Evolutionary conservation across 2,329 filamentous ascomycete species (phyloP).

Genomic region (Aspergillus neotritici): DNA sequence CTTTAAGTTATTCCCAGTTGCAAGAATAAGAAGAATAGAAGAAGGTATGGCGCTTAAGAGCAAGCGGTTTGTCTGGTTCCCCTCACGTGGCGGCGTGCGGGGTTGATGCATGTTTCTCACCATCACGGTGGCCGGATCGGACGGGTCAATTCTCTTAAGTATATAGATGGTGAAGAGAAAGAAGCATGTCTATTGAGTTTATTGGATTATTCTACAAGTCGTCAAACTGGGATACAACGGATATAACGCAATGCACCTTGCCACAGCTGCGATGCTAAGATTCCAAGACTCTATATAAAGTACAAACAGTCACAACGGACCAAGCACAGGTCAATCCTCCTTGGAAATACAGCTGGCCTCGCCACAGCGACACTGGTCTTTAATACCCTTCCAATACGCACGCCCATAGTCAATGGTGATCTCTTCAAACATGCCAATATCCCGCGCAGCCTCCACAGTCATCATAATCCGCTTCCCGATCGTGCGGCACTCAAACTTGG

Average conservation of each 20-base stretch:
- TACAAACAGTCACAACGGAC: neutral
- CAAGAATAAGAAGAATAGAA: neutral
- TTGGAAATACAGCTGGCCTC: constrained; percentile 5
- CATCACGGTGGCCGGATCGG: too few relatives aligned
- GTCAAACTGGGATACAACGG: too few relatives aligned
- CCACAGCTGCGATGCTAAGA: too few relatives aligned
- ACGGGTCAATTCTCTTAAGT: too few relatives aligned
- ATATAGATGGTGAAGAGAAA: too few relatives aligned
- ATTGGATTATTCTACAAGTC: too few relatives aligned
- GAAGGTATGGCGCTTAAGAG: neutral
- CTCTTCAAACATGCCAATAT: constrained; percentile 30
- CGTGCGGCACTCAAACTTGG: constrained; percentile 11
- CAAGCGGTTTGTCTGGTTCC: neutral
- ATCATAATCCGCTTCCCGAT: constrained; percentile 19
- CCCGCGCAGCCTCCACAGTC: constrained; percentile 15
- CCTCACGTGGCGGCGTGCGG: constrained; percentile 8
- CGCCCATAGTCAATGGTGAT: constrained; percentile 31
- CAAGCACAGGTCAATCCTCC: neutral
- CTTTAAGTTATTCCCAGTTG: too few relatives aligned
- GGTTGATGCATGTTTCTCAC: neutral
- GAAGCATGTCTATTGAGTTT: too few relatives aligned
- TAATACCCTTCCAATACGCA: constrained; percentile 21
- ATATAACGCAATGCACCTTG: too few relatives aligned
- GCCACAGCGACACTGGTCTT: constrained; percentile 7
- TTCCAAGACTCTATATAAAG: too few relatives aligned